phyloP scores from a whole-genome alignment of 257 asterid genomes.

The Paraleonurus japonicus region DNA sequence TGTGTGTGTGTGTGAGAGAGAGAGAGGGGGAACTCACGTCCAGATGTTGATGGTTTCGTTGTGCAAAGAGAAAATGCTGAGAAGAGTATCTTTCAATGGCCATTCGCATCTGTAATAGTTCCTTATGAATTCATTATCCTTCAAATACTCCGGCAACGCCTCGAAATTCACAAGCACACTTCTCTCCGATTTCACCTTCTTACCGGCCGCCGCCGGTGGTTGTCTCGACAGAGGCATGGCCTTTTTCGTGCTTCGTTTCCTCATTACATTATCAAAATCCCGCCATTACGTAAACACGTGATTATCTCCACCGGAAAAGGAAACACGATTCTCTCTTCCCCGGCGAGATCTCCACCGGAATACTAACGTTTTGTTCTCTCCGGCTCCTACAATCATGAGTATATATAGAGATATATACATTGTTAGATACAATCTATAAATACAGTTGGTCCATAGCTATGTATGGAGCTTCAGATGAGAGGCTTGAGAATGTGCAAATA shows the following conservation, averaged over 20 bases:
- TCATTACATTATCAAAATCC: conserved; percentile 7
- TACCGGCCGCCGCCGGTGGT: background rate
- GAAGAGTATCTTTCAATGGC: conserved; percentile 64
- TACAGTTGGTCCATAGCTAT: background rate
- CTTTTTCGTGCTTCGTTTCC: conserved; percentile 28
- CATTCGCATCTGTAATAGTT: conserved; percentile 90
- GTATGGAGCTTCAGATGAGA: background rate
- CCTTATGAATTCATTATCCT: conserved; percentile 76
- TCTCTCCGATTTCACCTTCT: conserved; percentile 20
- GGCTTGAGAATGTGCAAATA: background rate
- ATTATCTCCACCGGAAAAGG: conserved; percentile 28
- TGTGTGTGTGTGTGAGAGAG: conserved; percentile 1
- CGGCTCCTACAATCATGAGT: conserved; percentile 2
- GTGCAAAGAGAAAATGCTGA: conserved; percentile 79
- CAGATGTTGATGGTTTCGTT: conserved; percentile 86
- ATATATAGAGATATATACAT: background rate
- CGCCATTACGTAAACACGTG: background rate
- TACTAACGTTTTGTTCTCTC: background rate
- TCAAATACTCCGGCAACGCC: conserved; percentile 69
- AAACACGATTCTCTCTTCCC: conserved; percentile 22
- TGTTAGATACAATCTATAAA: background rate
- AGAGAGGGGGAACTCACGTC: conserved; percentile 56
- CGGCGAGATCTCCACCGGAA: conserved; percentile 39
- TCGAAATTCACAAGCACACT: conserved; percentile 56
- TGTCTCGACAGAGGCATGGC: background rate